Base-by-base conservation (phyloP, 768 basidiomycete species). In the Cystofilobasidium capitatum region DNA sequence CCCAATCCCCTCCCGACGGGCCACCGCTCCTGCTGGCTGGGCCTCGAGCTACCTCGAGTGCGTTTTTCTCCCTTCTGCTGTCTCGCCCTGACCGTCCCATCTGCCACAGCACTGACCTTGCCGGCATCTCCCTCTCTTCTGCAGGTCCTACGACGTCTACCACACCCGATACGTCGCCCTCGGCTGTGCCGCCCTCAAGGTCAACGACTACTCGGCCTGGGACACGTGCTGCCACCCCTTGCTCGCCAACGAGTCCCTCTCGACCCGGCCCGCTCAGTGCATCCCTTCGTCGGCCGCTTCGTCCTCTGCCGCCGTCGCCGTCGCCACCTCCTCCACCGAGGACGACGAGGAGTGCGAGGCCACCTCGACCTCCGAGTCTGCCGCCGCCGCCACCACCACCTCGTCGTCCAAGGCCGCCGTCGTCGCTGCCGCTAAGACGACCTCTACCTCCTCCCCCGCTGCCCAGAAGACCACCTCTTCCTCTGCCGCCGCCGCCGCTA, bases 181-280 rank as follows among this genome's bases (percentile, higher is more conserved):
- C 69, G 79, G 78, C 70, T 83, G 82, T 76, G 70, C 79, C 70
- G 61, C 54, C 44, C 71, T 81, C 71, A 81, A 82, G 57, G 77
- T 79, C 73, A 80, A 81, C 12, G 57, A 75, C 20, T 79, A 77
- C 77, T 89, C 88, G 76, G 79, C 83, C 64, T 60, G 58, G 39
- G 58, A 37, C 58, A 40, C 78, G 35, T 90, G 89, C 74, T 88
- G 88, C 80, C 84, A 84, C 75, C 85, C 88, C 67, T 78, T 88
- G 69, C 79, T 85, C 73, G 85, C 85, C 74, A 81, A 73, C 59
- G 80, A 86, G 78, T 82, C 77, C 62, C 80, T 85, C 42, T 75
- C 74, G 4, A 75, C 76, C 70, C 83, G 82, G 67, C 81, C 82
- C 35, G 70, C 82, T 22, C 76, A 83, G 73, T 88, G 87, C 75